A percentile compares a stretch with the other conserved stretches of the same genome.
phyloP scores from a whole-genome alignment of 805 yeast species.

The Monosporozyma unispora region DNA sequence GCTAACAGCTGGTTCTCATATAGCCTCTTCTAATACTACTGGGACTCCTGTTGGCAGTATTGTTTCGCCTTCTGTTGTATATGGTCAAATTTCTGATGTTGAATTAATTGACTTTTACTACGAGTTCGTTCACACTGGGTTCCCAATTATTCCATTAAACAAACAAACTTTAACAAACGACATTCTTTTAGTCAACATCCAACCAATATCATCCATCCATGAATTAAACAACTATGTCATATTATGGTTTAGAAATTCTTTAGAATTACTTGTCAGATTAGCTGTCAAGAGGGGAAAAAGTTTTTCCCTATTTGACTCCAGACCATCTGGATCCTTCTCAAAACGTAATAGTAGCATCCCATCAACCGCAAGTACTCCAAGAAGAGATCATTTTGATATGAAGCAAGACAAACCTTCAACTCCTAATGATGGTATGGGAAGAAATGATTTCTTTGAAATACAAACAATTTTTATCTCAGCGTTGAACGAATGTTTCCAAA shows the following conservation, averaged over 20 bases:
- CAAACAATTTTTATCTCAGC: slow-evolving; percentile 23
- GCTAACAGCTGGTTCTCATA: neutral
- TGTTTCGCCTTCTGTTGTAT: slow-evolving; percentile 6
- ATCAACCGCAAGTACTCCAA: slow-evolving; percentile 1
- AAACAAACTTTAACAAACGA: slow-evolving; percentile 26
- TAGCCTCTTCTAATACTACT: neutral
- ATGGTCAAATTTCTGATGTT: slow-evolving; percentile 26
- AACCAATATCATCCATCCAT: slow-evolving; percentile 25
- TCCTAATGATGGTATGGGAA: neutral
- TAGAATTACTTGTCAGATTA: slow-evolving; percentile 25
- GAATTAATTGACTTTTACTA: slow-evolving; percentile 39
- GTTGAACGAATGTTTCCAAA: slow-evolving; percentile 26
- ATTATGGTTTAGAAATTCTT: slow-evolving; percentile 27
- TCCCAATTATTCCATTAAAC: slow-evolving; percentile 33
- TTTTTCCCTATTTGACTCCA: slow-evolving; percentile 11
- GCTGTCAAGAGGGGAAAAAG: slow-evolving; percentile 16
- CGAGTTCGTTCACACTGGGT: slow-evolving; percentile 36
- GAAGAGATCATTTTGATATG: slow-evolving; percentile 3
- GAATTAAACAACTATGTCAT: slow-evolving; percentile 27
- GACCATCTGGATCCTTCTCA: neutral
- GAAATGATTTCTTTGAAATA: slow-evolving; percentile 15
- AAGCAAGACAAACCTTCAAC: neutral
- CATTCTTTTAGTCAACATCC: slow-evolving; percentile 23
- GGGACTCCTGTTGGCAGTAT: neutral
- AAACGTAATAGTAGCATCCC: neutral